phyloP scores from a whole-genome alignment of 1,139 yeast species.

The Magnusiomyces ingens region DNA sequence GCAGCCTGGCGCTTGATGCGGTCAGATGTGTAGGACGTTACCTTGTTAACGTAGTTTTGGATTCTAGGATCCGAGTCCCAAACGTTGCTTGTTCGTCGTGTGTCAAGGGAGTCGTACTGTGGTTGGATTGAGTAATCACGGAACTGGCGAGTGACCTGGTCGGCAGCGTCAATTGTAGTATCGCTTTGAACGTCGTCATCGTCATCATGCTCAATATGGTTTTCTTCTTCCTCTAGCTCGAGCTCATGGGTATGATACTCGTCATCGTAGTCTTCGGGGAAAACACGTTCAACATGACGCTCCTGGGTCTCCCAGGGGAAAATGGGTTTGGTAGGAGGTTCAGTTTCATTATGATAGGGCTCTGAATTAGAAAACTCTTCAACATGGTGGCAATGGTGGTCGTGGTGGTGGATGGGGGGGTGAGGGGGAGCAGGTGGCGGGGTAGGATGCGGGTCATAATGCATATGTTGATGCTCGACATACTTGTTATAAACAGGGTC shows the following conservation, averaged over 20 bases:
- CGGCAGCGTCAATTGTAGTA: background rate
- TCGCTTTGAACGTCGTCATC: background rate
- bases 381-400: too few relatives aligned
- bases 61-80: constrained; percentile 21
- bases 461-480: background rate
- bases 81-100: constrained; percentile 14
- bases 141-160: constrained; percentile 10
- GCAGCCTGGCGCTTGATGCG: too few relatives aligned
- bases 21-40: background rate
- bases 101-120: background rate
- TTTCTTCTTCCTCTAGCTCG: constrained; percentile 2
- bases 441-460: constrained; percentile 8
- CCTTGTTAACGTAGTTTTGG: constrained; percentile 13
- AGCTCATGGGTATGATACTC: constrained; percentile 9
- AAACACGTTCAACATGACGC: constrained; percentile 16
- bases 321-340: constrained; percentile 12
- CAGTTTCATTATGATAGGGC: background rate
- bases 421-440: constrained; percentile 4
- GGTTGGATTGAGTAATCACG: constrained; percentile 13
- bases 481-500: constrained; percentile 3
- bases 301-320: constrained; percentile 15
- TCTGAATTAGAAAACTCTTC: background rate
- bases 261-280: constrained; percentile 18
- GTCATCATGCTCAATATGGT: background rate
- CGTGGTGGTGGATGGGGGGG: constrained; percentile 2